A percentile compares a stretch with the other conserved stretches of the same genome.
phyloP scores from a whole-genome alignment of 2,329 filamentous ascomycete genomes.

The Penicillium occitanis region DNA sequence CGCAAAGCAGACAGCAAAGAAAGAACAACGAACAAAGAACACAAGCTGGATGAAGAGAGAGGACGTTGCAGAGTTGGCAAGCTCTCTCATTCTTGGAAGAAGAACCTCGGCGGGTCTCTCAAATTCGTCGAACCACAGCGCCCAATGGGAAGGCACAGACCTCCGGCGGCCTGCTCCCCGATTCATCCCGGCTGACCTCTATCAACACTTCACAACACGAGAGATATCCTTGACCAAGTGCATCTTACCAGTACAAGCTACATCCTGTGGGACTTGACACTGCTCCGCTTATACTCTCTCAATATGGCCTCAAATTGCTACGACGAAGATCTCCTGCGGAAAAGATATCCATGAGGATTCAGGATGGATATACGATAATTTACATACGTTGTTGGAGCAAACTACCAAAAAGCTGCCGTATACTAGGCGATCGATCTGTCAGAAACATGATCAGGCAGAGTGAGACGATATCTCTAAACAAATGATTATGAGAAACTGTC shows the following conservation, averaged over 20 bases:
- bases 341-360: not conserved
- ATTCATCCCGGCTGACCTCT: slow-evolving; percentile 11
- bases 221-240: too few relatives aligned
- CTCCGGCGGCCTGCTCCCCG: slow-evolving; percentile 3
- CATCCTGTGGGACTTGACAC: not conserved
- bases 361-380: too few relatives aligned
- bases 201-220: not conserved
- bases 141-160: slow-evolving; percentile 9
- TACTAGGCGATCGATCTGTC: too few relatives aligned
- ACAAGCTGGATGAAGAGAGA: not conserved
- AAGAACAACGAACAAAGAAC: not conserved
- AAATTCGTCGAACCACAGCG: not conserved
- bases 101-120: not conserved
- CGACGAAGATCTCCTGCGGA: not conserved
- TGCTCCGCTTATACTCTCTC: not conserved
- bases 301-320: not conserved
- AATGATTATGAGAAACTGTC: too few relatives aligned
- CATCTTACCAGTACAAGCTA: too few relatives aligned
- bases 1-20: not conserved
- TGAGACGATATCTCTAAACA: too few relatives aligned
- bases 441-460: too few relatives aligned
- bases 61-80: not conserved
- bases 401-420: too few relatives aligned
- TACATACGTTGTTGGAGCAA: too few relatives aligned
- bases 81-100: not conserved